Base-by-base conservation (phyloP, 2,329 filamentous ascomycete species). In the Dactylonectria macrodidyma region DNA sequence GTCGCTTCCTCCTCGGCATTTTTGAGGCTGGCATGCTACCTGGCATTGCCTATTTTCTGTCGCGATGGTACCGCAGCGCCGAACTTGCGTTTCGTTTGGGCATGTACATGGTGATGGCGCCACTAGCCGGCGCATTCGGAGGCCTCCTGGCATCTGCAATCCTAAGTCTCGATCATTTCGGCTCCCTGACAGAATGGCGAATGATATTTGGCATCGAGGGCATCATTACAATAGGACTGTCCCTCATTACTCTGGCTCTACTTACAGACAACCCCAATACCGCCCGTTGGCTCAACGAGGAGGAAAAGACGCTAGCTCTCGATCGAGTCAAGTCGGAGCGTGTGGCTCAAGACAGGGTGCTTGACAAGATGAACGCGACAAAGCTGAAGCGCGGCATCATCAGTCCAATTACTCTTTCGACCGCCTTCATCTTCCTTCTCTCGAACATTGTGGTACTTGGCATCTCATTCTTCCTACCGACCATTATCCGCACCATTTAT, bases 181-280 rank as follows among this genome's bases (percentile, higher is more conserved):
- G 89, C n/a, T 76, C 81, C 11, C 79, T 92, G 0, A 81, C 80
- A 46, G 80, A 79, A 11, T 93, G 90, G 91, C 82, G 90, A 10
- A 91, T 92, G 90, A 91, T 92, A 63, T 92, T 92, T 65, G 86
- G 85, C 8, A 88, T 92, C 33, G 91, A 92, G 76, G 91, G 91
- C 24, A 88, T 92, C 73, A 87, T 92, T 71, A 81, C 80, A 2
- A 70, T 77, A 67, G 81, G 83, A 2, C 78, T 92, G 0, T 82
- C 85, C 0, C 26, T 92, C 4, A 81, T 92, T 33, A 78, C 84
- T 6, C 91, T 91, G 76, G 68, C 90, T 68, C 90, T 89, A 0
- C 78, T 92, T 12, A 91, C 90, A 1, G 90, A 92, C 76, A 86
- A 89, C 0, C 90, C 90, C 0, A 88, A 85, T 55, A 90, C 89